phyloP scores from a whole-genome alignment of 441 rosid species.

The Gossypium schwendimanii region DNA sequence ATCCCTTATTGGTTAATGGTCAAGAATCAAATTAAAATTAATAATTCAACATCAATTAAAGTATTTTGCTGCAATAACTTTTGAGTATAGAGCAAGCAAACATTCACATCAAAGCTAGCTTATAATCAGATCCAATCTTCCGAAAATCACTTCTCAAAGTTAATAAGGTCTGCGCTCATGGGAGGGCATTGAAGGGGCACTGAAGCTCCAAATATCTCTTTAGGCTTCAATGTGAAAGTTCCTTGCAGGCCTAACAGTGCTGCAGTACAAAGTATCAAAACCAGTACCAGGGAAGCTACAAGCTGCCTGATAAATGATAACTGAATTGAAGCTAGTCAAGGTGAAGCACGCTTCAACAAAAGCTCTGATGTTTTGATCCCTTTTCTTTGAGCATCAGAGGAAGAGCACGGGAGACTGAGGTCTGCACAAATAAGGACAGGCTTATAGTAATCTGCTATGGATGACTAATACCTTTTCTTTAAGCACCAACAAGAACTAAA shows the following conservation, averaged over 20 bases:
- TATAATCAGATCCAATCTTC: background rate
- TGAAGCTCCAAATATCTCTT: background rate
- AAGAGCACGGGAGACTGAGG: slow-evolving; percentile 4
- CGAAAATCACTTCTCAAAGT: background rate
- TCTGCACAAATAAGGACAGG: background rate
- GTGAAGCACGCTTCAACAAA: background rate
- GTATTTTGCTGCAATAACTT: background rate
- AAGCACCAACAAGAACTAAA: background rate
- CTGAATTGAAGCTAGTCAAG: background rate
- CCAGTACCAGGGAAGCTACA: background rate
- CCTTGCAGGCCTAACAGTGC: background rate
- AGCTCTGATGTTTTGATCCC: background rate
- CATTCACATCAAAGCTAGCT: background rate
- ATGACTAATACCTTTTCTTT: background rate
- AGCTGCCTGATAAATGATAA: background rate
- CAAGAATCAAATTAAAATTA: background rate
- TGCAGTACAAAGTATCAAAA: background rate
- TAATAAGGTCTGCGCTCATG: background rate
- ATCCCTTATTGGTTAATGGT: background rate
- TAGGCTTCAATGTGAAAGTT: background rate
- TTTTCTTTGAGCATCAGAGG: background rate
- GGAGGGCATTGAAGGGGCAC: background rate
- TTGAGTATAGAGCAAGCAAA: background rate
- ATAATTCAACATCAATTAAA: background rate
- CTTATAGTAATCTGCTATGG: background rate